phyloP scores from a whole-genome alignment of 495 filamentous ascomycete species.

The Penicillium salamii region DNA sequence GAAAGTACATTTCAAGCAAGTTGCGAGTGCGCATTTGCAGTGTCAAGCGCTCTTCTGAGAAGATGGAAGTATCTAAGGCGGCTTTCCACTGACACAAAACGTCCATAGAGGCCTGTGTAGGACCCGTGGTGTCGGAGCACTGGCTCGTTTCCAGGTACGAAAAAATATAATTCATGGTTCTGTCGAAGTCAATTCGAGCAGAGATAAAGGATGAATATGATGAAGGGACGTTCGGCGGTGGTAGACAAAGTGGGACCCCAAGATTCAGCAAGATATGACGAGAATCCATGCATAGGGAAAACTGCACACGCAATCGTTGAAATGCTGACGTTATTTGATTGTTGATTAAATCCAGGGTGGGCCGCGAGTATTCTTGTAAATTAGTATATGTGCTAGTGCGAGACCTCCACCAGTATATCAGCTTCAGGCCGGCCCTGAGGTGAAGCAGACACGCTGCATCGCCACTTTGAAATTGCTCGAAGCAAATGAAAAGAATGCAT shows the following conservation, averaged over 20 bases:
- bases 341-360: conserved; percentile 1
- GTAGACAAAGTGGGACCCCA: conserved; percentile 1
- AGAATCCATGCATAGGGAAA: conserved; percentile 10
- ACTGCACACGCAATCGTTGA: conserved; percentile 8
- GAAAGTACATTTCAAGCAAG: conserved; percentile 2
- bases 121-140: neutral
- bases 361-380: conserved; percentile 1
- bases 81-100: conserved; percentile 2
- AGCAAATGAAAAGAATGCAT: conserved; percentile 15
- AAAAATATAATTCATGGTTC: conserved; percentile 1
- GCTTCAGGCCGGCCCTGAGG: conserved; percentile 3
- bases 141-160: neutral
- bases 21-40: neutral
- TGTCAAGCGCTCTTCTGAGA: neutral
- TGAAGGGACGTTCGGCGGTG: neutral
- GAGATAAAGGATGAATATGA: neutral
- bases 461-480: conserved; percentile 13
- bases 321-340: conserved; percentile 2
- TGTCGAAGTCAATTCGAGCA: conserved; percentile 5
- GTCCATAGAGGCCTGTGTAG: neutral
- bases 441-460: conserved; percentile 12
- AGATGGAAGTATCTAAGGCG: conserved; percentile 1
- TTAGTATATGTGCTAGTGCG: neutral
- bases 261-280: neutral
- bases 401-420: conserved; percentile 7